Evolutionary conservation across 176 grass and related monocot genomes (phyloP).

Genomic region (Oryza australiensis): DNA sequence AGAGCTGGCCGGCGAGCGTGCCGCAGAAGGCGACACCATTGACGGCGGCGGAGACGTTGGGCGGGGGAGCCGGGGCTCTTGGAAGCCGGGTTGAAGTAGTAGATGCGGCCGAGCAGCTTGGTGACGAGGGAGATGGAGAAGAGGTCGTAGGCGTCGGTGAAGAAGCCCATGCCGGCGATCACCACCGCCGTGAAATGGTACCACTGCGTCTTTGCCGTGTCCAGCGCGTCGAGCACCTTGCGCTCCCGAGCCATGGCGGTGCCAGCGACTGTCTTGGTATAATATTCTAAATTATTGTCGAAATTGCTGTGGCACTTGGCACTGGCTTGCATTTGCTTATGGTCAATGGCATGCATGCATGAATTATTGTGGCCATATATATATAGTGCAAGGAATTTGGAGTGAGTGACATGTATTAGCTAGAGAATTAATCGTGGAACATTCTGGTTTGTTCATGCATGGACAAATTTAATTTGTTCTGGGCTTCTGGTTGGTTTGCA

Average conservation of each 20-base stretch:
- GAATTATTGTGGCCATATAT: neutral
- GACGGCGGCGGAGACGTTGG: constrained; percentile 58
- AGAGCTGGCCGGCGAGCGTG: constrained; percentile 64
- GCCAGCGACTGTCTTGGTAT: neutral
- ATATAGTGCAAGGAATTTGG: neutral
- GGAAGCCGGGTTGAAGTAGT: constrained; percentile 40
- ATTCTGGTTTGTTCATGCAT: neutral
- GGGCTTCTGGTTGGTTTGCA: neutral
- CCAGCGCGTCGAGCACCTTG: constrained; percentile 42
- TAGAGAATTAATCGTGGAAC: neutral
- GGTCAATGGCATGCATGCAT: neutral
- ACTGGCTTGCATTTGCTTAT: too few relatives aligned
- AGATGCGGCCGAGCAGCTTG: constrained; percentile 49
- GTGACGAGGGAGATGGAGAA: constrained; percentile 74
- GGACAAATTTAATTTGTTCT: neutral
- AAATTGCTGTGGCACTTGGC: too few relatives aligned
- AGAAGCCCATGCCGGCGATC: constrained; percentile 65
- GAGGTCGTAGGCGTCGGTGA: constrained; percentile 85
- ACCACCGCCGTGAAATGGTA: constrained; percentile 63
- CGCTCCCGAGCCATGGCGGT: neutral
- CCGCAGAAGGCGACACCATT: constrained; percentile 75
- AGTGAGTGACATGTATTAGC: neutral
- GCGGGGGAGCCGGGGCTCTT: constrained; percentile 19
- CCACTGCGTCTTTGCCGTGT: constrained; percentile 57
- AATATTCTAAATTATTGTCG: neutral